Base-by-base conservation (phyloP, 257 asterid genomes). In the Nicotiana knightiana region DNA sequence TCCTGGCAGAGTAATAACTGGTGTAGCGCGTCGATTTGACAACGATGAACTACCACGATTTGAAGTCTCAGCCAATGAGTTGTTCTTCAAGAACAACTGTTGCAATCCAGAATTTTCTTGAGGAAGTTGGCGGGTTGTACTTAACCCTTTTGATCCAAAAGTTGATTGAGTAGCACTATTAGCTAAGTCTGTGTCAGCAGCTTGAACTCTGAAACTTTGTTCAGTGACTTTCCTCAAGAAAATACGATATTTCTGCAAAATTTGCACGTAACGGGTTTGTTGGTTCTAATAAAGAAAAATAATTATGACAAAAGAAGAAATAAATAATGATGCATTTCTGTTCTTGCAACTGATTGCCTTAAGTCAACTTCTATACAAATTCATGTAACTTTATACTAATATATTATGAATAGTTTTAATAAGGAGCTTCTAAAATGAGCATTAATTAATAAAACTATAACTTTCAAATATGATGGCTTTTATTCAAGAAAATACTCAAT, bases 231-330 rank as follows among this genome's bases (percentile, higher is more conserved):
- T 71, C 18, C 5, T 4, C 11, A 71, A 71, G 61, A 21, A 24
- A 12, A 10, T 16, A 46, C 78, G 78, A 46, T 71, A 71, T 71
- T 71, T 71, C 78, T 71, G 78, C 78, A 46, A 71, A 43, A 43
- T 43, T 70, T 70, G 6, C 78, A 21, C 13, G 59, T 18, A 43
- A 71, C 7, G 32, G 15, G 9, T 4, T 21, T 13, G n/a, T 68
- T n/a, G 39, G 9, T 37, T 67, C 26, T 37, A 7, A 58, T n/a
- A 58, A 58, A 58, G 64, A 58, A 58, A 58, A 18, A 37, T 67
- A 53, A 53, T 53, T 0, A 53, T 53, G 58, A 53, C 6, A 6
- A 53, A 53, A 53, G 58, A 11, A 53, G 5, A 11, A 53, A 1
- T 53, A 53, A 53, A 53, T 53, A 67, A 18, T 67, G 26, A 37